Percentiles rank a stretch among this genome's conserved stretches.
Conservation (phyloP, 306 rosid genomes). For the Vigna unguiculata region DNA sequence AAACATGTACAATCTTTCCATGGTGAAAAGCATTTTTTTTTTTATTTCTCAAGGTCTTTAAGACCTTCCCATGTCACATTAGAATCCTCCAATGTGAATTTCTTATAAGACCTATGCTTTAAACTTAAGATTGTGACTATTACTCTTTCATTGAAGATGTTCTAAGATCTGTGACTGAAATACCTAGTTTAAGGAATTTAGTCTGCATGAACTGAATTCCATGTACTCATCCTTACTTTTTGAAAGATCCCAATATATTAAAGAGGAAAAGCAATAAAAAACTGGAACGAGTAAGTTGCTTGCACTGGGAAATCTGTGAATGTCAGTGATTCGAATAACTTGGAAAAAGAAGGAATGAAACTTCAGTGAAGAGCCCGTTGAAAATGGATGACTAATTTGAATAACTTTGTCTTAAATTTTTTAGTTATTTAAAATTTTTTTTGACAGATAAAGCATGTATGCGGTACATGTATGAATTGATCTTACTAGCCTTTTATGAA, state of each 20-base stretch:
- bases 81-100: too few relatives aligned
- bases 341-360: not conserved
- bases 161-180: slow-evolving; percentile 7
- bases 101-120: too few relatives aligned
- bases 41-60: too few relatives aligned
- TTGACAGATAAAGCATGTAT: not conserved
- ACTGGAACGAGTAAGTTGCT: not conserved
- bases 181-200: not conserved
- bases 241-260: not conserved
- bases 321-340: not conserved
- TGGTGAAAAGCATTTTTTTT: too few relatives aligned
- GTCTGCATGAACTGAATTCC: not conserved
- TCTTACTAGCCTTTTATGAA: not conserved
- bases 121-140: too few relatives aligned
- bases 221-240: slow-evolving; percentile 14
- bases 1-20: too few relatives aligned
- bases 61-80: too few relatives aligned
- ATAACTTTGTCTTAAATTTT: not conserved
- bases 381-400: slow-evolving; percentile 3
- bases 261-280: not conserved
- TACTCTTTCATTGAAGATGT: too few relatives aligned
- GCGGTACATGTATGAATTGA: not conserved
- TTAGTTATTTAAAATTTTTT: not conserved
- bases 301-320: not conserved
- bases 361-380: not conserved